These are phyloP conservation scores for Colletotrichum camelliae DNA, from an alignment of 2,329 filamentous ascomycete species.

Conservation along the genomic window DNA sequence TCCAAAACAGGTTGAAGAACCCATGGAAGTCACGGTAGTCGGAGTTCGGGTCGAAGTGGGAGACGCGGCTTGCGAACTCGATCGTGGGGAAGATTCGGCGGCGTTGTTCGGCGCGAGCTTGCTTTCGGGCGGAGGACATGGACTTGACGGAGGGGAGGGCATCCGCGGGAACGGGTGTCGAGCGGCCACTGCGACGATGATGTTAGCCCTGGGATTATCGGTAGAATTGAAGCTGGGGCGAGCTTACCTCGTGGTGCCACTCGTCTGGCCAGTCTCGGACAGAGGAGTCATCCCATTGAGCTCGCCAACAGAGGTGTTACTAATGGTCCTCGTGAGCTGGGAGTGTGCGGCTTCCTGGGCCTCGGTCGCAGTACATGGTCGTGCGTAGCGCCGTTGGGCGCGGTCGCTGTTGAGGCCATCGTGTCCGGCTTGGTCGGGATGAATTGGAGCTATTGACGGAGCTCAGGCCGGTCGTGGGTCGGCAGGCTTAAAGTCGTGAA, in stretches of 20 bases:
- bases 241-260: conserved; percentile 18
- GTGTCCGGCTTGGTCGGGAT: neutral
- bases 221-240: neutral
- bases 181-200: conserved; percentile 66
- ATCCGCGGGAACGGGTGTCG: conserved; percentile 85
- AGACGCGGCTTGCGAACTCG: conserved; percentile 88
- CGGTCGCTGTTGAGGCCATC: conserved; percentile 12
- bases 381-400: conserved; percentile 24
- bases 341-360: conserved; percentile 55
- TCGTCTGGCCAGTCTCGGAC: conserved; percentile 14
- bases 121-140: conserved; percentile 83
- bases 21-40: conserved; percentile 95
- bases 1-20: conserved; percentile 99
- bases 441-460: neutral
- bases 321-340: conserved; percentile 31
- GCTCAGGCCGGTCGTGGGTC: neutral
- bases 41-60: conserved; percentile 91
- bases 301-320: conserved; percentile 19
- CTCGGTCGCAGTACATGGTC: conserved; percentile 55
- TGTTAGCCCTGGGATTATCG: neutral
- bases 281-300: conserved; percentile 2
- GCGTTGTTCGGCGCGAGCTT: conserved; percentile 80
- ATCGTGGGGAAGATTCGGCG: conserved; percentile 91
- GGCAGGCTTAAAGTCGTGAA: neutral
- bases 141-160: conserved; percentile 91